A percentile compares a stretch with the other conserved stretches of the same genome.
phyloP scores from a whole-genome alignment of 805 yeast genomes.

The Brettanomyces naardenensis region DNA sequence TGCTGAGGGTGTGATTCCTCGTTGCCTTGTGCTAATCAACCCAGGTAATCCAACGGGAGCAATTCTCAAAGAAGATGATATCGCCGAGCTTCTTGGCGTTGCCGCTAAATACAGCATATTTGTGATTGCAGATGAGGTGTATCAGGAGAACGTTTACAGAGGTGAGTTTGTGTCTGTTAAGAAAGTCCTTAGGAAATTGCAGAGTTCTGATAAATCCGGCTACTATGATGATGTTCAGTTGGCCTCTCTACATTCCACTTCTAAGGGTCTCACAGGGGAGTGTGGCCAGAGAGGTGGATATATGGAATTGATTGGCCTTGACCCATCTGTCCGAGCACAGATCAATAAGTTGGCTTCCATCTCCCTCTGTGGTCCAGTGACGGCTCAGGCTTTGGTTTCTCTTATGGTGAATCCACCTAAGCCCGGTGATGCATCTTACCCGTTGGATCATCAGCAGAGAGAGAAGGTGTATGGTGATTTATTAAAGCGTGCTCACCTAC shows the following conservation, averaged over 20 bases:
- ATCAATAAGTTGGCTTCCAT: slow-evolving; percentile 84
- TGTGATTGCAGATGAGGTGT: slow-evolving; percentile 94
- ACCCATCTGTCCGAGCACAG: slow-evolving; percentile 57
- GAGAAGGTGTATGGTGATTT: slow-evolving; percentile 54
- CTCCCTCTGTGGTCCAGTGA: slow-evolving; percentile 86
- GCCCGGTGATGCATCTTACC: slow-evolving; percentile 68
- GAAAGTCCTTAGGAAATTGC: slow-evolving; percentile 63
- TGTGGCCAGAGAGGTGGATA: slow-evolving; percentile 99
- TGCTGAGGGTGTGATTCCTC: slow-evolving; percentile 50
- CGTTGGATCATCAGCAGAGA: slow-evolving; percentile 56
- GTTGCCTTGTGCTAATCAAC: slow-evolving; percentile 85
- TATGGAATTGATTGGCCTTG: slow-evolving; percentile 86
- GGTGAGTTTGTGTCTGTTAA: slow-evolving; percentile 83
- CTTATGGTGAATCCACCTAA: slow-evolving; percentile 90
- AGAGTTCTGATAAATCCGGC: slow-evolving; percentile 41
- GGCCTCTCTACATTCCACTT: slow-evolving; percentile 94
- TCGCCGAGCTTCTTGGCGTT: slow-evolving; percentile 62
- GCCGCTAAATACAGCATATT: slow-evolving; percentile 84
- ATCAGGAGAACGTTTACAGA: slow-evolving; percentile 83
- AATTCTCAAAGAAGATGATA: slow-evolving; percentile 55
- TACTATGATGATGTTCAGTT: slow-evolving; percentile 67
- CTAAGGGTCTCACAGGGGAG: slow-evolving; percentile 96
- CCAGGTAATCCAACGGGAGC: slow-evolving; percentile 99
- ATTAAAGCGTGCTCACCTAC: slow-evolving; percentile 49
- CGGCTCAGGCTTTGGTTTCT: slow-evolving; percentile 91